phyloP scores from a whole-genome alignment of 108 stramenopile species.

The Cyclostephanos invisitatus region DNA sequence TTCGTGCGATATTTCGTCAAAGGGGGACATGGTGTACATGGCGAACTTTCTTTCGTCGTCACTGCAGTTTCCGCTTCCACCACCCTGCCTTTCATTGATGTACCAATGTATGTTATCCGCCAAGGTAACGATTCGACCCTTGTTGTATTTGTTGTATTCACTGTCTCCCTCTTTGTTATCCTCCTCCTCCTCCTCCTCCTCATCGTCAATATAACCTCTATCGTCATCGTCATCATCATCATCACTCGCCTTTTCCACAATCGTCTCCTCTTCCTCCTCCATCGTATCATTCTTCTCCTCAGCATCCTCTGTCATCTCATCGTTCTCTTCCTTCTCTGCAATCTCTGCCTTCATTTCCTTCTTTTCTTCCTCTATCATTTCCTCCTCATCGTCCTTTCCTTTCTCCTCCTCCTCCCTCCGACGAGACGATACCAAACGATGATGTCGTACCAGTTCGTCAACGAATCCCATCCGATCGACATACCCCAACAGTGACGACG shows the following conservation, averaged over 20 bases:
- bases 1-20: constrained; percentile 47
- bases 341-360: too few relatives aligned
- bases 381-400: too few relatives aligned
- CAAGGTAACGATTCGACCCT: not conserved
- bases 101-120: not conserved
- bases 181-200: not conserved
- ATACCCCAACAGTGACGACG: constrained; percentile 31
- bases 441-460: not conserved
- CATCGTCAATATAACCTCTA: too few relatives aligned
- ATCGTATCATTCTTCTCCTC: too few relatives aligned
- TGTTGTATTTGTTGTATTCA: not conserved
- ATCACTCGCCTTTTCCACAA: too few relatives aligned
- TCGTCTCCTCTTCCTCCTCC: too few relatives aligned
- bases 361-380: too few relatives aligned
- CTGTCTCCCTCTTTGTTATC: not conserved
- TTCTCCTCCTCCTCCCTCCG: not conserved
- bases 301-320: too few relatives aligned
- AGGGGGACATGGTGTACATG: constrained; percentile 41
- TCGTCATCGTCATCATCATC: too few relatives aligned
- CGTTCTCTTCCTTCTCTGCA: too few relatives aligned
- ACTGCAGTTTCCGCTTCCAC: not conserved
- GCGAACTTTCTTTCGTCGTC: not conserved
- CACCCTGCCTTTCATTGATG: not conserved
- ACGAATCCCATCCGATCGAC: constrained; percentile 31
- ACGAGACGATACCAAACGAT: not conserved